These are phyloP conservation scores for Thelonectria discophora DNA, from an alignment of 2,329 filamentous ascomycete genomes.

Conservation along the genomic window DNA sequence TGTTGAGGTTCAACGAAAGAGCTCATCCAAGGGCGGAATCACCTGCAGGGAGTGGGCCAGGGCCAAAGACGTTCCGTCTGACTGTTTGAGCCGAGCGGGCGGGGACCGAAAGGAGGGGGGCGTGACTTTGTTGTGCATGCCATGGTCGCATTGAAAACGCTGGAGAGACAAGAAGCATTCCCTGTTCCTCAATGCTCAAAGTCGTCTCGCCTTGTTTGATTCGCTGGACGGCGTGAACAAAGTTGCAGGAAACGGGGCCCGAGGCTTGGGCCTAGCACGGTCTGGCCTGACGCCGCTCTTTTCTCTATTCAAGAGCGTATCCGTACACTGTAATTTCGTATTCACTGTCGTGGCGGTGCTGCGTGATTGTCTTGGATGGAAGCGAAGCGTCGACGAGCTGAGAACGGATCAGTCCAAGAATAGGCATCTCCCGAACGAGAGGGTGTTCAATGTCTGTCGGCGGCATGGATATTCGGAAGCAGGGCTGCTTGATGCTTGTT, in stretches of 20 bases:
- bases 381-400: background rate
- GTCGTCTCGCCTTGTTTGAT: background rate
- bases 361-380: background rate
- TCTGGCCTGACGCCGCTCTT: background rate
- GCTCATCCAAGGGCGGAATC: background rate
- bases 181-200: too few relatives aligned
- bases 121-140: background rate
- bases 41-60: background rate
- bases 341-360: background rate
- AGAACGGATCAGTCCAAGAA: too few relatives aligned
- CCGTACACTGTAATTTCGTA: background rate
- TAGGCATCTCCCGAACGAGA: too few relatives aligned
- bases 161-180: background rate
- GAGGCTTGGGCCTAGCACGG: background rate
- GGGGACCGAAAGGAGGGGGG: background rate
- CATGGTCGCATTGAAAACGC: too few relatives aligned
- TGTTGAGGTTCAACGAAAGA: too few relatives aligned
- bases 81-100: constrained; percentile 2
- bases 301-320: too few relatives aligned
- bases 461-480: too few relatives aligned
- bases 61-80: constrained; percentile 14
- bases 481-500: too few relatives aligned
- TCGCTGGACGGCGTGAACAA: too few relatives aligned
- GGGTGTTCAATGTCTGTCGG: too few relatives aligned
- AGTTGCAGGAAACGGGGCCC: background rate